These are phyloP conservation scores for Limtongia smithiae DNA, from an alignment of 805 yeast species.

Conservation along the genomic window DNA sequence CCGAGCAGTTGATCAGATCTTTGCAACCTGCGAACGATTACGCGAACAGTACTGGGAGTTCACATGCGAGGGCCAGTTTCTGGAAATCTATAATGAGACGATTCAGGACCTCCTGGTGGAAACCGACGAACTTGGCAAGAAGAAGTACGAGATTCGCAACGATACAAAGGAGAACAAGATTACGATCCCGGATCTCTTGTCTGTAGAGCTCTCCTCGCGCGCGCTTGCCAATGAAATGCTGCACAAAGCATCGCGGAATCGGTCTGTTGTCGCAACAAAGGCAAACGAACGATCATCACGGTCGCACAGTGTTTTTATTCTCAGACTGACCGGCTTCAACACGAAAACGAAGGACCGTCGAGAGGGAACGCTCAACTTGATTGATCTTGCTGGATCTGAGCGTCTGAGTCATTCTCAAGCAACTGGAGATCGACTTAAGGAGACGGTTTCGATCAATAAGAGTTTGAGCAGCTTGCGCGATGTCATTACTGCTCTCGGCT, in stretches of 20 bases:
- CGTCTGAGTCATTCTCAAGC: conserved; percentile 71
- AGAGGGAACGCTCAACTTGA: conserved; percentile 66
- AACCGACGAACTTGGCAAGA: conserved; percentile 29
- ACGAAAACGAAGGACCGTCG: conserved; percentile 45
- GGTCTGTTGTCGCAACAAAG: conserved; percentile 78
- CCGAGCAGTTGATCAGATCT: conserved; percentile 66
- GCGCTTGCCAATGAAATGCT: conserved; percentile 52
- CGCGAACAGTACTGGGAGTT: conserved; percentile 61
- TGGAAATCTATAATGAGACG: conserved; percentile 85
- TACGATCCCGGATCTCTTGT: conserved; percentile 55
- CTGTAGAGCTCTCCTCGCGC: conserved; percentile 46
- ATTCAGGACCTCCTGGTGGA: conserved; percentile 61
- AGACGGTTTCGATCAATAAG: conserved; percentile 84
- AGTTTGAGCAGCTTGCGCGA: conserved; percentile 87
- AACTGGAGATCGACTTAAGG: conserved; percentile 73
- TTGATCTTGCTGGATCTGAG: conserved; percentile 95
- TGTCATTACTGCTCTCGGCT: conserved; percentile 70
- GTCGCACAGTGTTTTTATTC: conserved; percentile 79
- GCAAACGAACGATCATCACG: conserved; percentile 84
- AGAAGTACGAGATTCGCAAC: conserved; percentile 68
- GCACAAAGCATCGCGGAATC: conserved; percentile 51
- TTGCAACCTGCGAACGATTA: conserved; percentile 50
- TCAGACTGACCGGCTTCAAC: conserved; percentile 58
- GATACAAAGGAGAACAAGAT: conserved; percentile 55
- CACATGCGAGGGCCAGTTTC: conserved; percentile 63